These are phyloP conservation scores for Xylariaceae sp. DNA, from an alignment of 2,329 filamentous ascomycete genomes.

Conservation along the genomic window DNA sequence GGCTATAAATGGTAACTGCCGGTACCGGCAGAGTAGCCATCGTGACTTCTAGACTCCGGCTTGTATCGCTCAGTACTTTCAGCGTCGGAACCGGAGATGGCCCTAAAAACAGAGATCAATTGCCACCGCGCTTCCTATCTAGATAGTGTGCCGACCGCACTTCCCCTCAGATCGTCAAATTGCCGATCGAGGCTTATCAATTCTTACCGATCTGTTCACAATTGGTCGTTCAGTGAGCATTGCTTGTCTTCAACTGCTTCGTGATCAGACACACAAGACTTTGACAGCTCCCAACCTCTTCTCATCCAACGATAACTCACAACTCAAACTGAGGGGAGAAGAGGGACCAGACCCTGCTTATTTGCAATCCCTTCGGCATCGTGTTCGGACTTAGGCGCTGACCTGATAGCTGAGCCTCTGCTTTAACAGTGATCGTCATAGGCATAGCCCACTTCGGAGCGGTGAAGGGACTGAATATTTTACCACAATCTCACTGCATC, in stretches of 20 bases:
- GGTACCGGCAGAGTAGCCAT: too few species aligned
- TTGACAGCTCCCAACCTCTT: not conserved
- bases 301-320: not conserved
- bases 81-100: not conserved
- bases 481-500: not conserved
- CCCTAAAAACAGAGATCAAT: not conserved
- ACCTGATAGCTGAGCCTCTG: not conserved
- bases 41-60: too few species aligned
- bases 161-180: constrained; percentile 1
- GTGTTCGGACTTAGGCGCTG: not conserved
- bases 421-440: not conserved
- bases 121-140: not conserved
- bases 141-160: not conserved
- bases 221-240: not conserved
- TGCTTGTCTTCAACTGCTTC: not conserved
- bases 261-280: too few species aligned
- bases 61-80: too few species aligned
- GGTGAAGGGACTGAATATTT: not conserved
- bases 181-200: not conserved
- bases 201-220: not conserved
- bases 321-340: constrained; percentile 5
- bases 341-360: constrained; percentile 22
- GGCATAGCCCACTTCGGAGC: not conserved
- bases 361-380: constrained; percentile 22
- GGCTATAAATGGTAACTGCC: too few species aligned